Evolutionary conservation across 2,329 filamentous ascomycete genomes (phyloP).

Genomic region (Juglanconis juglandina): DNA sequence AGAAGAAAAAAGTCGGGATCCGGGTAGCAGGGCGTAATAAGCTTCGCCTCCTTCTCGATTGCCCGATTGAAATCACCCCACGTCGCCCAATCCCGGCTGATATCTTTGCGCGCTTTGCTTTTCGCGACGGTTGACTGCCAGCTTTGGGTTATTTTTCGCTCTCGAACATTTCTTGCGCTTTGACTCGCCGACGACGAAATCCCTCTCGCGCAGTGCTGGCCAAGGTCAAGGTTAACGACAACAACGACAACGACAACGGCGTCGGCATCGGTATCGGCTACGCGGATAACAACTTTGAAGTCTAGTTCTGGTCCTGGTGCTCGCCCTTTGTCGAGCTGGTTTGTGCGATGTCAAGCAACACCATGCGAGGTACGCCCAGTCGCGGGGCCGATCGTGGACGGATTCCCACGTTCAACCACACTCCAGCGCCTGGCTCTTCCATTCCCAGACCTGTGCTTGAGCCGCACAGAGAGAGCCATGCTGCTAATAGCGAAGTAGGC

Average conservation of each 20-base stretch:
- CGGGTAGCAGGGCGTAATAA: no score
- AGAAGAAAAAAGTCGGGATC: background rate
- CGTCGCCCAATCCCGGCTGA: background rate
- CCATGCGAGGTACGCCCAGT: constrained; percentile 67
- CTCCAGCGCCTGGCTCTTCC: constrained; percentile 54
- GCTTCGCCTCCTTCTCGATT: no score
- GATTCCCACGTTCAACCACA: constrained; percentile 56
- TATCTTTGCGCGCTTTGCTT: background rate
- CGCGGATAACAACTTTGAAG: background rate
- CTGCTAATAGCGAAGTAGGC: constrained; percentile 54
- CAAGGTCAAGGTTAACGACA: no score
- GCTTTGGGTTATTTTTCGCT: background rate
- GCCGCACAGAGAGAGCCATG: constrained; percentile 35
- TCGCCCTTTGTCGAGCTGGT: constrained; percentile 9
- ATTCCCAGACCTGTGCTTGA: constrained; percentile 71
- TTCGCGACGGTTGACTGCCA: no score
- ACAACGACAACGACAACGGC: background rate
- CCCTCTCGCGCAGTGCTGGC: background rate
- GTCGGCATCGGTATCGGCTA: background rate
- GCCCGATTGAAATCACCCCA: background rate
- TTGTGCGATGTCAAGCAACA: constrained; percentile 54
- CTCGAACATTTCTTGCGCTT: background rate
- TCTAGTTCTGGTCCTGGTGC: background rate
- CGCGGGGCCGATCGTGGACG: constrained; percentile 56
- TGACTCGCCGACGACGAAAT: background rate